Conservation (phyloP, 306 rosid genomes). For the Senna tora region DNA sequence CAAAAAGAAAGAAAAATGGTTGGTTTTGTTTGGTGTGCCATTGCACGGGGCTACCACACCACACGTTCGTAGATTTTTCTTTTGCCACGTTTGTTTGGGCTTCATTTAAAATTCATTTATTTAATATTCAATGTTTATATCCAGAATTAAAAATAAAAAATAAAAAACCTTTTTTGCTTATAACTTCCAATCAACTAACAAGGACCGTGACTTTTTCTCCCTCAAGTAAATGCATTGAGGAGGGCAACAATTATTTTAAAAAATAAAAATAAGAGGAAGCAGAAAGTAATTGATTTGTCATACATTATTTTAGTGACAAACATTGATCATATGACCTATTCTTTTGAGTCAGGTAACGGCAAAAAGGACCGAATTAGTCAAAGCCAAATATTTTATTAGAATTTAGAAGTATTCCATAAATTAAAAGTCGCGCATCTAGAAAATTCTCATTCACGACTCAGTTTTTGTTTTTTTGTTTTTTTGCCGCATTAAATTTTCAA, state of each 20-base stretch:
- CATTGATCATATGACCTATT: background rate
- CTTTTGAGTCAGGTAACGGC: conserved; percentile 3
- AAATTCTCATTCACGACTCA: too few relatives aligned
- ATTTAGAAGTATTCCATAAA: background rate
- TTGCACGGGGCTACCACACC: conserved; percentile 19
- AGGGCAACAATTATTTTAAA: too few relatives aligned
- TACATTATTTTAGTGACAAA: too few relatives aligned
- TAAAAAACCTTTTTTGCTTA: too few relatives aligned
- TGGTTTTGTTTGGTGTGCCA: conserved; percentile 13
- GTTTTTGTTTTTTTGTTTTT: too few relatives aligned
- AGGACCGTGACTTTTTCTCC: background rate
- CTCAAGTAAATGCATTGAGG: background rate
- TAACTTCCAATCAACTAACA: too few relatives aligned
- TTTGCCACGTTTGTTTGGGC: conserved; percentile 10
- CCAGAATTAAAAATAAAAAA: too few relatives aligned
- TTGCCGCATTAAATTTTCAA: background rate
- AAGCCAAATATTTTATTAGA: background rate
- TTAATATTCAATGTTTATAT: too few relatives aligned
- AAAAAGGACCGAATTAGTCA: conserved; percentile 35
- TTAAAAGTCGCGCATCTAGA: conserved; percentile 18
- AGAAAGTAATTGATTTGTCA: too few relatives aligned
- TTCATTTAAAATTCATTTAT: too few relatives aligned
- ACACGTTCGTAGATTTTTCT: conserved; percentile 6
- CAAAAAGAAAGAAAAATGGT: background rate
- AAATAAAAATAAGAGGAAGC: too few relatives aligned